Evolutionary conservation across 2,329 filamentous ascomycete genomes (phyloP).

Genomic region (Metarhizium robertsii): DNA sequence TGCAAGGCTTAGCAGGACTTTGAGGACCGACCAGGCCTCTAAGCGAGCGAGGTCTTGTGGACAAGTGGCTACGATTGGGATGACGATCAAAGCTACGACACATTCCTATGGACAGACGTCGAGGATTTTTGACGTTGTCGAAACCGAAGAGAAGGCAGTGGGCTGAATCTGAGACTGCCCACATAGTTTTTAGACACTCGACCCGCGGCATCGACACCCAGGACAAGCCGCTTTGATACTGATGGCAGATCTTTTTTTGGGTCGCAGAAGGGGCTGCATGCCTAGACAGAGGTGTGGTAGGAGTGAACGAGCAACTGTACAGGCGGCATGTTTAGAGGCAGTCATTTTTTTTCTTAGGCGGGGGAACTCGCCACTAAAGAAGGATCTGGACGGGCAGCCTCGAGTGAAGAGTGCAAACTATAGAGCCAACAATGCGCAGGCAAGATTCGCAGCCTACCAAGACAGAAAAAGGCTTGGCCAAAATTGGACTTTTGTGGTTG

Average conservation of each 20-base stretch:
- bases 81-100: slow-evolving; percentile 1
- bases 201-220: background rate
- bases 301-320: background rate
- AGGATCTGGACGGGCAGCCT: background rate
- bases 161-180: background rate
- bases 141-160: background rate
- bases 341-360: background rate
- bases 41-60: background rate
- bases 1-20: background rate
- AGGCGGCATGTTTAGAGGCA: background rate
- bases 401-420: too few species aligned
- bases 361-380: background rate
- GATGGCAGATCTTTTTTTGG: background rate
- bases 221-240: background rate
- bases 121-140: background rate
- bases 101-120: background rate
- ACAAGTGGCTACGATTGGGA: background rate
- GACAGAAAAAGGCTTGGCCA: background rate
- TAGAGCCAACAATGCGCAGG: too few species aligned
- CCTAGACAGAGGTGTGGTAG: background rate
- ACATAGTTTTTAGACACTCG: background rate
- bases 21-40: background rate
- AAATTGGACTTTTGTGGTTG: too few species aligned
- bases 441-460: too few species aligned
- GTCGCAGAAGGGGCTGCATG: background rate